Evolutionary conservation across 1,284 basidiomycete genomes (phyloP).

Genomic region (Cutaneotrichosporon mucoides): DNA sequence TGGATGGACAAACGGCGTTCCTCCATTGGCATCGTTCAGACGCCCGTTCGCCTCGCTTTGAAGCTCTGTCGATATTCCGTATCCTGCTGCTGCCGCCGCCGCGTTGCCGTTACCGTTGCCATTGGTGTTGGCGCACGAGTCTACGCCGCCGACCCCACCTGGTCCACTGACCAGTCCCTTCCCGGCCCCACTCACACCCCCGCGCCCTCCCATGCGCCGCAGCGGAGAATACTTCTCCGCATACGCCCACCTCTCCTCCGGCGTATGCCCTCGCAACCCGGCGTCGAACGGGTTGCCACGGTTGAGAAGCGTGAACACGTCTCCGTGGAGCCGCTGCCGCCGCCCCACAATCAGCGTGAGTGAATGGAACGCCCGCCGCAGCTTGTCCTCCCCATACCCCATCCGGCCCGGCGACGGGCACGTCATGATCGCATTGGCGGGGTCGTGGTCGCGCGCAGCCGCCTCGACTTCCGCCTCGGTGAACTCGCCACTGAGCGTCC

Average conservation of each 20-base stretch:
- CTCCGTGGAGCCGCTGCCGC: slow-evolving; percentile 3
- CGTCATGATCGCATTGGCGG: slow-evolving; percentile 4
- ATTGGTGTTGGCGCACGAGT: too few relatives aligned
- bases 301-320: slow-evolving; percentile 7
- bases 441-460: slow-evolving; percentile 12
- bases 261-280: not conserved
- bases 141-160: not conserved
- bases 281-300: slow-evolving; percentile 3
- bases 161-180: not conserved
- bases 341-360: slow-evolving; percentile 12
- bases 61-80: too few relatives aligned
- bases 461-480: slow-evolving; percentile 21
- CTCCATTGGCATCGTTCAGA: too few relatives aligned
- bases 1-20: slow-evolving; percentile 14
- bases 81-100: too few relatives aligned
- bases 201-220: not conserved
- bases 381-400: not conserved
- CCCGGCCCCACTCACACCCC: too few relatives aligned
- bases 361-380: not conserved
- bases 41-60: too few relatives aligned
- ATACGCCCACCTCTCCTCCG: not conserved
- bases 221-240: not conserved
- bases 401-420: not conserved
- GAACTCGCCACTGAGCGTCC: slow-evolving; percentile 5
- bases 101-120: too few relatives aligned